A percentile compares a stretch with the other conserved stretches of the same genome.
Evolutionary conservation across 2,329 filamentous ascomycete species (phyloP).

Genomic region (Stagonosporopsis cucurbitacearum): DNA sequence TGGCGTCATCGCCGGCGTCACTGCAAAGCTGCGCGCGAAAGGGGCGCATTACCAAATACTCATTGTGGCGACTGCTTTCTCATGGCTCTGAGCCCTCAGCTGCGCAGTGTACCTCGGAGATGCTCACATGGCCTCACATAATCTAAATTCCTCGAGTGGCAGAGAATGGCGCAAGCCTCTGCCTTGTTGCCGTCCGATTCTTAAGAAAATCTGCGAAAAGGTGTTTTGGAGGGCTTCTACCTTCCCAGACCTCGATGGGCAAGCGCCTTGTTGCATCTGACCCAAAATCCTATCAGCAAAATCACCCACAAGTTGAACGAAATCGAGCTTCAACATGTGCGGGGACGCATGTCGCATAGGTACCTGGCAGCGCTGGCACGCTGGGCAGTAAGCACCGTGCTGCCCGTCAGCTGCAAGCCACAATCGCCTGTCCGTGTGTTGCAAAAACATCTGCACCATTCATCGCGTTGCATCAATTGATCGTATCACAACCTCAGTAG

Average conservation of each 20-base stretch:
- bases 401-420: not conserved
- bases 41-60: not conserved
- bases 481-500: not conserved
- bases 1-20: conserved; percentile 10
- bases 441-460: not conserved
- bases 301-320: not conserved
- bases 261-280: not conserved
- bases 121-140: no score
- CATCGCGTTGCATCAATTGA: not conserved
- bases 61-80: not conserved
- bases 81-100: not conserved
- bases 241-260: no score
- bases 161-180: no score
- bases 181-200: no score
- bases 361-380: no score
- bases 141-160: no score
- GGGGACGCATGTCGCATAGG: no score
- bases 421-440: not conserved
- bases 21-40: not conserved
- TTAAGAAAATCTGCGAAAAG: no score
- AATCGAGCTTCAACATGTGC: not conserved
- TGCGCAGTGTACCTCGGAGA: not conserved
- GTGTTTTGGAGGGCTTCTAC: no score
- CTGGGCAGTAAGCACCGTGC: not conserved
- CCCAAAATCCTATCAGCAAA: no score